Conservation (phyloP, 129 eudicot species). For the Erigeron canadensis region DNA sequence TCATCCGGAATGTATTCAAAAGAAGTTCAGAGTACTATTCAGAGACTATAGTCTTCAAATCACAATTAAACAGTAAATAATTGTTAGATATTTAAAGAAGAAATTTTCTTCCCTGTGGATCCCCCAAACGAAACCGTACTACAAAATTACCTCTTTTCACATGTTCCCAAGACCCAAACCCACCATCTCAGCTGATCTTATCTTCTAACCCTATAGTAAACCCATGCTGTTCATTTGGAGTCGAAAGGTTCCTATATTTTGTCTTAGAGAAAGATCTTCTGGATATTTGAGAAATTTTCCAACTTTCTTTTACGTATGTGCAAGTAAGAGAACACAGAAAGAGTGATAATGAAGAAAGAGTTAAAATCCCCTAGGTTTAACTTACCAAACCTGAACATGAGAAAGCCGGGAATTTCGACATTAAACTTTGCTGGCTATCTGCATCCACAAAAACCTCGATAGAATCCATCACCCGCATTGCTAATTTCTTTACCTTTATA, state of each 20-base stretch:
- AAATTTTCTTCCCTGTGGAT: too few species aligned
- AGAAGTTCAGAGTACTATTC: neutral
- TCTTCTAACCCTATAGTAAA: too few species aligned
- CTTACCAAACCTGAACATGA: conserved; percentile 65
- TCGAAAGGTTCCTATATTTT: neutral
- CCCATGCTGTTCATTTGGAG: too few species aligned
- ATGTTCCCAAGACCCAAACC: too few species aligned
- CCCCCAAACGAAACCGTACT: too few species aligned
- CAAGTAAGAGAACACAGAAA: neutral
- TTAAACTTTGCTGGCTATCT: conserved; percentile 41
- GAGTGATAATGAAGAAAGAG: conserved; percentile 7
- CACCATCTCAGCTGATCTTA: too few species aligned
- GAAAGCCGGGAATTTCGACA: conserved; percentile 41
- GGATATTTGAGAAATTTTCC: neutral
- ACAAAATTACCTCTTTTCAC: neutral
- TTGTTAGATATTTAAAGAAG: too few species aligned
- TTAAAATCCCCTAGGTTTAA: conserved; percentile 17
- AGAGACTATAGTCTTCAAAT: too few species aligned
- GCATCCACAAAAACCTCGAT: conserved; percentile 38
- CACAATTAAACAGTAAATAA: too few species aligned
- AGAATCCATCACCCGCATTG: conserved; percentile 43
- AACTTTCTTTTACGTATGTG: neutral
- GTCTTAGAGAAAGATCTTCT: neutral
- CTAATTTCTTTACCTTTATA: conserved; percentile 45
- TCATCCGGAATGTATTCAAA: neutral